A percentile compares a stretch with the other conserved stretches of the same genome.
phyloP scores from a whole-genome alignment of 208 protist genomes.

The Trypanosoma melophagium region DNA sequence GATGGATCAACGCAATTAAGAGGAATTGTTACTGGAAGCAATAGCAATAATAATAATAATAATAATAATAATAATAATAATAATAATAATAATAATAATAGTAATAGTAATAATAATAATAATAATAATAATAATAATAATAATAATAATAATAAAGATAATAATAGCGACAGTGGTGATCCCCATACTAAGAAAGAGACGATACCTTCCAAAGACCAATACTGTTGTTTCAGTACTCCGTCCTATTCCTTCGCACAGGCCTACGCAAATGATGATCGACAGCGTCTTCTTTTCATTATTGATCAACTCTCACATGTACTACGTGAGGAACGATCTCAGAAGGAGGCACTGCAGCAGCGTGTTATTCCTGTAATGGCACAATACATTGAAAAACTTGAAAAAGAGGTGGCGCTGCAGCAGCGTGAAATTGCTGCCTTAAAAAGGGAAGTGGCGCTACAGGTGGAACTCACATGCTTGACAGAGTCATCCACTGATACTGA shows the following conservation, averaged over 20 bases:
- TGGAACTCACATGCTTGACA: neutral
- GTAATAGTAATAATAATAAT: neutral
- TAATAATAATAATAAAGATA: neutral
- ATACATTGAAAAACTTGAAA: conserved; percentile 17
- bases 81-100: neutral
- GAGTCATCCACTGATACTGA: neutral
- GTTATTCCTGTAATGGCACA: conserved; percentile 19
- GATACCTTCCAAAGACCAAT: too few species aligned
- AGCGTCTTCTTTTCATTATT: conserved; percentile 29
- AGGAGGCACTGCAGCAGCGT: conserved; percentile 9
- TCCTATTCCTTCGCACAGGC: conserved; percentile 25
- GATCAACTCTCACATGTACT: conserved; percentile 23
- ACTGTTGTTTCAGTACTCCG: neutral
- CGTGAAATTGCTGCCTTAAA: conserved; percentile 8
- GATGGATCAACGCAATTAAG: conserved; percentile 8
- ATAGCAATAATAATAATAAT: neutral
- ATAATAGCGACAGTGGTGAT: neutral
- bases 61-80: neutral
- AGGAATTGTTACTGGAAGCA: neutral
- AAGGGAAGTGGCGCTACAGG: neutral
- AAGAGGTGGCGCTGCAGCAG: neutral
- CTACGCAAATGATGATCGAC: conserved; percentile 22
- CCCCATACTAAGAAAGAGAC: neutral
- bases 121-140: neutral
- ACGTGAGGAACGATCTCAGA: conserved; percentile 15